Conservation (phyloP, 2,329 filamentous ascomycete genomes). For the Cytospora mali region DNA sequence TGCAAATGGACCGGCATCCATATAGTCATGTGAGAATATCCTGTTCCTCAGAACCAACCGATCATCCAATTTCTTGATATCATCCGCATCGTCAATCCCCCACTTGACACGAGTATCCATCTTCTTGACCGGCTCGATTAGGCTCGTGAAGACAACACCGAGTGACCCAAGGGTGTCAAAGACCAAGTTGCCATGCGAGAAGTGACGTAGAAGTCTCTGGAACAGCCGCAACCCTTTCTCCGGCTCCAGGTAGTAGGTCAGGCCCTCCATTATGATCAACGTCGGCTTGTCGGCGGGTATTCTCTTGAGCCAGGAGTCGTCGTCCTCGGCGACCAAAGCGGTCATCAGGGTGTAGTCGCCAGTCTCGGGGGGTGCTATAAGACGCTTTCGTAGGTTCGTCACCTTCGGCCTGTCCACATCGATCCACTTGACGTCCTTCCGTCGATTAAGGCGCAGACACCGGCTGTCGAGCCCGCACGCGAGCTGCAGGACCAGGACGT, state of each 20-base stretch:
- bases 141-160: conserved; percentile 8
- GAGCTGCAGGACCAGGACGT: conserved; percentile 33
- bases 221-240: conserved; percentile 29
- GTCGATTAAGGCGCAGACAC: conserved; percentile 25
- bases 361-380: conserved; percentile 26
- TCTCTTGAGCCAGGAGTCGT: conserved; percentile 30
- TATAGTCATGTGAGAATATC: conserved; percentile 18
- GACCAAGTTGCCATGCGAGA: conserved; percentile 11
- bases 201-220: conserved; percentile 15
- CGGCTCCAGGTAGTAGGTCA: conserved; percentile 32
- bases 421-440: conserved; percentile 31
- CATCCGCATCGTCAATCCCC: conserved; percentile 17
- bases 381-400: conserved; percentile 29
- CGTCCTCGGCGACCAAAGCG: conserved; percentile 24
- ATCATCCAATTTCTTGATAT: conserved; percentile 11
- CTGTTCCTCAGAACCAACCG: conserved; percentile 12
- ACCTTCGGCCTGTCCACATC: conserved; percentile 33
- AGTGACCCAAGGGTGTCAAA: conserved; percentile 18
- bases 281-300: conserved; percentile 31
- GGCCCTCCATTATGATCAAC: conserved; percentile 32
- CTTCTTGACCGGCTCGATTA: conserved; percentile 5
- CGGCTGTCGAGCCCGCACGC: conserved; percentile 34
- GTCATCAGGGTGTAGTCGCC: conserved; percentile 25
- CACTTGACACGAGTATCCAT: conserved; percentile 3
- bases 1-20: conserved; percentile 16